These are phyloP conservation scores for Mortierella sp. DNA, from an alignment of 371 early-diverging fungal species.

Conservation along the genomic window DNA sequence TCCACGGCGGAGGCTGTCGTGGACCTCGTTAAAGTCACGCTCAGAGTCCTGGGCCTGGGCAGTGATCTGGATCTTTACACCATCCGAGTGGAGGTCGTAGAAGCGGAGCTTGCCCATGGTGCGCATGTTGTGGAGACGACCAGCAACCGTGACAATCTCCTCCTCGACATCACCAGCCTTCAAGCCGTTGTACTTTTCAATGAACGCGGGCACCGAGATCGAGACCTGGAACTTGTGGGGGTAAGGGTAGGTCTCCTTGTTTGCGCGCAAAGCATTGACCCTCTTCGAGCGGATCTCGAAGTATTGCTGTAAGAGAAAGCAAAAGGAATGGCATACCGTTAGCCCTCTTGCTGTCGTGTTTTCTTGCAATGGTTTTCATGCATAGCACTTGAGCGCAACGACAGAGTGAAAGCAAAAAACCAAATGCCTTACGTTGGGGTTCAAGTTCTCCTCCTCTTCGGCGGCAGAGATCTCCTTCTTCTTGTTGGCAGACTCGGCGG, in stretches of 20 bases:
- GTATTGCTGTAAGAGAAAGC: slow-evolving; percentile 78
- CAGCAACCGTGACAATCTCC: slow-evolving; percentile 86
- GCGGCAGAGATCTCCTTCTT: slow-evolving; percentile 72
- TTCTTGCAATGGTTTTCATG: too few species aligned
- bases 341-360: neutral
- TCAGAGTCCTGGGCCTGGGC: slow-evolving; percentile 87
- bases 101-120: slow-evolving; percentile 93
- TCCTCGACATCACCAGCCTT: slow-evolving; percentile 81
- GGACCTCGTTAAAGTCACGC: slow-evolving; percentile 84
- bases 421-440: slow-evolving; percentile 82
- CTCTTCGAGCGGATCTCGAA: slow-evolving; percentile 95
- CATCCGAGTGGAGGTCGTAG: slow-evolving; percentile 96
- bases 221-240: slow-evolving; percentile 98
- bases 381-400: too few species aligned
- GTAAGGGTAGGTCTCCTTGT: slow-evolving; percentile 87
- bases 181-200: slow-evolving; percentile 83
- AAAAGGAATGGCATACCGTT: neutral
- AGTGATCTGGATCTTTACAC: slow-evolving; percentile 95
- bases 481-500: slow-evolving; percentile 59
- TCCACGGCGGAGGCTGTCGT: slow-evolving; percentile 93
- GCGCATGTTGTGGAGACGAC: slow-evolving; percentile 92
- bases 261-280: slow-evolving; percentile 84
- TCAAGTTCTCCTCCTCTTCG: slow-evolving; percentile 85
- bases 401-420: neutral
- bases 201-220: slow-evolving; percentile 87